Conservation (phyloP, 148 eudicot genomes). For the Camellia sinensis region DNA sequence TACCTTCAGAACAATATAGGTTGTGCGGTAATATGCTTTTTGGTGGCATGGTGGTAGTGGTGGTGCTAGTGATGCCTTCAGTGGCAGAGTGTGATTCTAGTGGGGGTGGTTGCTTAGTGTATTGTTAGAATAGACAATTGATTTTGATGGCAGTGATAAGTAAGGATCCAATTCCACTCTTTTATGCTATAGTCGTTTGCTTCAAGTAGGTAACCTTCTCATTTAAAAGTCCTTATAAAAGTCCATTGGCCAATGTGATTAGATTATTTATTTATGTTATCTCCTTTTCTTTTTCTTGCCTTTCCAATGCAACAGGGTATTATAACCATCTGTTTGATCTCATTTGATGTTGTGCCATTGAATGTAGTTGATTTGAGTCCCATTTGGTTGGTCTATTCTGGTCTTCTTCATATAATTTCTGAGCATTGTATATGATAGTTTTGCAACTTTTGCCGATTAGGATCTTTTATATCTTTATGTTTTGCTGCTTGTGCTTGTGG, state of each 20-base stretch:
- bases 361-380: not conserved
- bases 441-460: slow-evolving; percentile 1
- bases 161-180: too few relatives aligned
- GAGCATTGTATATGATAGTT: not conserved
- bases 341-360: not conserved
- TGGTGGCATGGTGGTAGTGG: not conserved
- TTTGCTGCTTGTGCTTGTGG: not conserved
- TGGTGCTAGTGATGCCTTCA: not conserved
- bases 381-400: not conserved
- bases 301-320: not conserved
- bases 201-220: not conserved
- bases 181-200: too few relatives aligned
- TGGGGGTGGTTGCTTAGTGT: too few relatives aligned
- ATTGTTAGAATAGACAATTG: too few relatives aligned
- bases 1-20: not conserved
- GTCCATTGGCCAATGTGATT: not conserved
- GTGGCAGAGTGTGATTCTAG: too few relatives aligned
- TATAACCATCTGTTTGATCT: not conserved
- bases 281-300: not conserved
- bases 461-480: not conserved
- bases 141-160: too few relatives aligned
- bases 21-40: not conserved
- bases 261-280: not conserved
- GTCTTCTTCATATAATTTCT: not conserved
- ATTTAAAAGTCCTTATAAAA: not conserved